Percentiles rank a stretch among this genome's conserved stretches.
Conservation (phyloP, 805 yeast genomes). For the Saccharomycopsis sp. region DNA sequence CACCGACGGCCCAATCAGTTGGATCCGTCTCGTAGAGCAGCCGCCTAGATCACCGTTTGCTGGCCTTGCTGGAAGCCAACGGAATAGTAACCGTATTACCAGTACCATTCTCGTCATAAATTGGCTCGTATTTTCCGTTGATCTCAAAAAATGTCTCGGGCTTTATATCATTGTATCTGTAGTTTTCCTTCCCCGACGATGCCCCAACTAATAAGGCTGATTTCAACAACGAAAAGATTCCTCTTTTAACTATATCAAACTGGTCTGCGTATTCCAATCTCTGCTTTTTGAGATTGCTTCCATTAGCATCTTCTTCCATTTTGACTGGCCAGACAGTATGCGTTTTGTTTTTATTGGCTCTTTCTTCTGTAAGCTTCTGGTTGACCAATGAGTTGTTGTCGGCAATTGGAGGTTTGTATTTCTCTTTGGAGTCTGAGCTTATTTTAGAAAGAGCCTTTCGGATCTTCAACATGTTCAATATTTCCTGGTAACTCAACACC, state of each 20-base stretch:
- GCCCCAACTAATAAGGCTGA: slow-evolving; percentile 2
- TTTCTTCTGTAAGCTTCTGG: not conserved
- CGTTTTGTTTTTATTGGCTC: not conserved
- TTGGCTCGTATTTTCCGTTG: not conserved
- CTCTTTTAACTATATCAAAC: slow-evolving; percentile 13
- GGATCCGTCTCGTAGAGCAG: too few species aligned
- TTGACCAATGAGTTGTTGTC: not conserved
- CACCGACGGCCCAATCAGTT: too few species aligned
- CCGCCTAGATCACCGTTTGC: too few species aligned
- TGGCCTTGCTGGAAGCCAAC: not conserved
- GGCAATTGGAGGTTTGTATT: not conserved
- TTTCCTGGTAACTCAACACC: not conserved
- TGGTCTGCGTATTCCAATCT: slow-evolving; percentile 1
- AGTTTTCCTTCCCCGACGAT: not conserved
- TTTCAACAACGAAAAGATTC: slow-evolving; percentile 11
- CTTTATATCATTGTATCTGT: not conserved
- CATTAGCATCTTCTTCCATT: not conserved
- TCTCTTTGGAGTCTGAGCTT: not conserved
- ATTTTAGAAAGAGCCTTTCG: not conserved
- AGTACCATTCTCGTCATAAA: not conserved
- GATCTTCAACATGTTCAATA: not conserved
- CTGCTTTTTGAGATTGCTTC: not conserved
- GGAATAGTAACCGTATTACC: not conserved
- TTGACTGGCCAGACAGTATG: not conserved
- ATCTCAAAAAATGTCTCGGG: not conserved